A percentile compares a stretch with the other conserved stretches of the same genome.
Evolutionary conservation across 2,329 filamentous ascomycete species (phyloP).

Genomic region (Trichoderma koningii): DNA sequence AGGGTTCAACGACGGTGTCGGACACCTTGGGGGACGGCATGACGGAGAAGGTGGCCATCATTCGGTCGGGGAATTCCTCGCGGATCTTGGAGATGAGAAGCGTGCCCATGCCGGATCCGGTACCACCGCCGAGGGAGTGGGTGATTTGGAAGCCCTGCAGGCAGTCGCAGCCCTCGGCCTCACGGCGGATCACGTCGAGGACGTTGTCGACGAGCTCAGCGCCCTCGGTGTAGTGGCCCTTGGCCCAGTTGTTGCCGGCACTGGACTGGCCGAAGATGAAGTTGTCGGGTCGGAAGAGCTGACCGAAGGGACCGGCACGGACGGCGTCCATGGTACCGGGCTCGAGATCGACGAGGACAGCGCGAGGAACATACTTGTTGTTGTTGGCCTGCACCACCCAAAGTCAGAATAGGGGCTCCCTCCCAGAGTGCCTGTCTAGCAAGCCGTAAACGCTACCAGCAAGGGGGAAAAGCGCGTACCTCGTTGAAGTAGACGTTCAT

Average conservation of each 20-base stretch:
- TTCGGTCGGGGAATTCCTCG: constrained; percentile 99
- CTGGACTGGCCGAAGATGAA: constrained; percentile 99
- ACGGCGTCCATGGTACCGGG: constrained; percentile 99
- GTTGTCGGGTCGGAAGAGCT: constrained; percentile 99
- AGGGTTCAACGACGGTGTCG: constrained; percentile 98
- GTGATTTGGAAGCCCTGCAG: constrained; percentile 99
- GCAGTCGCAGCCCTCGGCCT: constrained; percentile 98
- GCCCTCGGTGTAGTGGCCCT: constrained; percentile 99
- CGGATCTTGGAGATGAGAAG: constrained; percentile 99
- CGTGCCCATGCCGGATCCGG: constrained; percentile 99
- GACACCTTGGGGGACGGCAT: constrained; percentile 99
- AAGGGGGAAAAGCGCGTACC: constrained; percentile 40
- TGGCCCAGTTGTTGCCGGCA: constrained; percentile 99
- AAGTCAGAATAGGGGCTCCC: constrained; percentile 4
- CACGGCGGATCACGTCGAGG: constrained; percentile 95
- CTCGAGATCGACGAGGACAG: constrained; percentile 98
- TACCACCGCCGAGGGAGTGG: constrained; percentile 99
- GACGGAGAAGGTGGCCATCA: constrained; percentile 99
- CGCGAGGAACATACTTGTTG: constrained; percentile 99
- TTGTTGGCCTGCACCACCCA: constrained; percentile 68
- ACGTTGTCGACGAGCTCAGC: constrained; percentile 98
- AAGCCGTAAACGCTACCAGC: too few relatives aligned
- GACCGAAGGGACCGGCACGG: constrained; percentile 94
- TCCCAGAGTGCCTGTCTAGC: not conserved
- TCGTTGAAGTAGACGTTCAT: constrained; percentile 99